Percentiles rank a stretch among this genome's conserved stretches.
phyloP scores from a whole-genome alignment of 345 rosid species.

The Eucalyptus caleyi region DNA sequence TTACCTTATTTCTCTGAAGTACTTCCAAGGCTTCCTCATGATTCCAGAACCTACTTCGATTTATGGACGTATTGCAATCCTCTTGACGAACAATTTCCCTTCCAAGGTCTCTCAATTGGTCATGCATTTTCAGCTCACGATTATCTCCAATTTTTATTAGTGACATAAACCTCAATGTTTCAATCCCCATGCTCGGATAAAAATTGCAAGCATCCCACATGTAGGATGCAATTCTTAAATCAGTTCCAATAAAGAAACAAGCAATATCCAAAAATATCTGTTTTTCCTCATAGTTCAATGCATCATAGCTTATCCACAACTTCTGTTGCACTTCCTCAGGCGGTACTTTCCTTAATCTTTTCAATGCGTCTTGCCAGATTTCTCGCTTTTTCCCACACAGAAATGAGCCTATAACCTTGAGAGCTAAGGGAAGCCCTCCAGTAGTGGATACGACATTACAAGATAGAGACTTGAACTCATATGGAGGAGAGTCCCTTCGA shows the following conservation, averaged over 20 bases:
- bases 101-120: no score
- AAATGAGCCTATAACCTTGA: neutral
- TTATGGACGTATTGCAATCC: fast-evolving
- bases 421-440: neutral
- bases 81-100: no score
- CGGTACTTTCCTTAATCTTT: fast-evolving
- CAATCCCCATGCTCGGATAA: neutral
- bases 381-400: neutral
- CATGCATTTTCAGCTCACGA: fast-evolving
- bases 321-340: neutral
- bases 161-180: fast-evolving
- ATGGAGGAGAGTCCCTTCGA: neutral
- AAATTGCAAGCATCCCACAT: neutral
- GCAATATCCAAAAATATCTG: neutral
- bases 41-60: fast-evolving
- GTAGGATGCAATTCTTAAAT: neutral
- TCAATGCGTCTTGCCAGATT: neutral
- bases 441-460: fast-evolving
- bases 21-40: no score
- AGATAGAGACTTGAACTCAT: fast-evolving
- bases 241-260: neutral
- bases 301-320: fast-evolving
- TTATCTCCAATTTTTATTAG: neutral
- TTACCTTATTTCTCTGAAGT: no score
- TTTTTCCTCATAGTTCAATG: neutral